Evolutionary conservation across 169 alveolate genomes (phyloP).

Genomic region (Amoebophrya sp.): DNA sequence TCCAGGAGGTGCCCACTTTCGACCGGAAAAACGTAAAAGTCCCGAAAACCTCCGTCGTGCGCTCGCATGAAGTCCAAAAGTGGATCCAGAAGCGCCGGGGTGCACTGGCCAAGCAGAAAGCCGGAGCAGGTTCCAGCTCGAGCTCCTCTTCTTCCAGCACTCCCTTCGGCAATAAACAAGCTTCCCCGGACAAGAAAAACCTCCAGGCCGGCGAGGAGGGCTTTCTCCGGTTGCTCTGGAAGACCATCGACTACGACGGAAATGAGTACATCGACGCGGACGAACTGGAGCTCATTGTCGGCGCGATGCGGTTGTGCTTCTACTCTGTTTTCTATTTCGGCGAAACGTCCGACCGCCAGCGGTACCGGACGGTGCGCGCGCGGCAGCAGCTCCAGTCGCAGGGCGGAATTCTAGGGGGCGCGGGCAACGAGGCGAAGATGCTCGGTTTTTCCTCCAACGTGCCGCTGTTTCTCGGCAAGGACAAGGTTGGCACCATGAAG

Average conservation of each 20-base stretch:
- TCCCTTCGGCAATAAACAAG: background rate
- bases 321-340: background rate
- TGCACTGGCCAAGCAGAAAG: background rate
- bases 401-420: too few relatives aligned
- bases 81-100: background rate
- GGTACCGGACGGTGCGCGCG: too few relatives aligned
- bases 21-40: background rate
- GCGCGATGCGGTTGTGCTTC: slow-evolving; percentile 9
- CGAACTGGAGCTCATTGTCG: background rate
- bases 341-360: background rate
- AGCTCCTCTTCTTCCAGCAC: too few relatives aligned
- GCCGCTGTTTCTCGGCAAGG: background rate
- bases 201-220: too few relatives aligned
- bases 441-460: background rate
- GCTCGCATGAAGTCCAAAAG: background rate
- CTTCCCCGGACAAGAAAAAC: background rate
- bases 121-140: too few relatives aligned
- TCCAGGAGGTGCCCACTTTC: background rate
- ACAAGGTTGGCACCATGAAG: background rate
- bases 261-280: background rate
- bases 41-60: background rate
- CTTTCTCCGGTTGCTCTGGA: background rate
- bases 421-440: background rate
- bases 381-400: too few relatives aligned
- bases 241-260: background rate